A percentile compares a stretch with the other conserved stretches of the same genome.
Evolutionary conservation across 345 rosid species (phyloP).

Genomic region (Kandelia obovata): DNA sequence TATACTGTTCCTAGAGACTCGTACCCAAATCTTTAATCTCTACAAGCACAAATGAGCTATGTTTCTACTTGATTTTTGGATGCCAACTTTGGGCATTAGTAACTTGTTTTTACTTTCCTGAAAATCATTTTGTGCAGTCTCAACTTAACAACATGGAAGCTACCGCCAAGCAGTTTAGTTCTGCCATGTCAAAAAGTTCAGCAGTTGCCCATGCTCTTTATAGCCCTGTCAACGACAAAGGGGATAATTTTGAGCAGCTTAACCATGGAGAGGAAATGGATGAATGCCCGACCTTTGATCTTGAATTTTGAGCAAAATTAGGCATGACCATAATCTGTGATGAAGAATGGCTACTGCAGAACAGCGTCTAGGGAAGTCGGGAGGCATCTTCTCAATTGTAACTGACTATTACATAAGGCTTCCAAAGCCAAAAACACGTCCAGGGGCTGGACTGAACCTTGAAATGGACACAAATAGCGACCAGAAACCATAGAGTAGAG

Average conservation of each 20-base stretch:
- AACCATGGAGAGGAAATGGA: slow-evolving; percentile 17
- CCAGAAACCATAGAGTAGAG: background rate
- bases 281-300: slow-evolving; percentile 51
- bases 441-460: background rate
- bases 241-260: background rate
- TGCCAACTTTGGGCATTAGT: no score
- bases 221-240: slow-evolving; percentile 4
- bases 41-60: no score
- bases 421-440: background rate
- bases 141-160: background rate
- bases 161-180: no score
- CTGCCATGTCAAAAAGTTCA: background rate
- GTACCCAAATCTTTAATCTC: no score
- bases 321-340: background rate
- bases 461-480: background rate
- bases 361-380: no score
- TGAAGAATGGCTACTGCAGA: background rate
- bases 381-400: no score
- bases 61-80: no score
- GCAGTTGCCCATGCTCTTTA: background rate
- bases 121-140: background rate
- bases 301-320: slow-evolving; percentile 41
- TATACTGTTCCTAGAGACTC: background rate
- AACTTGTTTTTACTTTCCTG: no score
- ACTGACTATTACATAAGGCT: background rate